phyloP scores from a whole-genome alignment of 306 rosid genomes.

The Cicer bijugum region DNA sequence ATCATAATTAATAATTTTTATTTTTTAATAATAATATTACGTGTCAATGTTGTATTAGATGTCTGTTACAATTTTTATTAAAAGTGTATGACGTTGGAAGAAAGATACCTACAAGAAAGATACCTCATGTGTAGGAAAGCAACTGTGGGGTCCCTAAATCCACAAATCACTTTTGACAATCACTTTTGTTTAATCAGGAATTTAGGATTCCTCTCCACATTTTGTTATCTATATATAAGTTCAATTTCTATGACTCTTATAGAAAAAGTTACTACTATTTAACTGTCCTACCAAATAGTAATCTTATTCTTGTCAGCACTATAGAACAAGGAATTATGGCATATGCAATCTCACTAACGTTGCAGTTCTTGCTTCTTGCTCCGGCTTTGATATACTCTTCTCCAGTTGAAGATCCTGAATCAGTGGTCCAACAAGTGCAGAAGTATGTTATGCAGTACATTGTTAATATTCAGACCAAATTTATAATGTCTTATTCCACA shows the following conservation, averaged over 20 bases:
- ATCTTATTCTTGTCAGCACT: constrained; percentile 8
- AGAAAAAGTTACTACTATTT: constrained; percentile 38
- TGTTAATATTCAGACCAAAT: neutral
- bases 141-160: constrained; percentile 17
- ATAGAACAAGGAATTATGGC: constrained; percentile 48
- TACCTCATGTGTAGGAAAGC: constrained; percentile 22
- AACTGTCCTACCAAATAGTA: constrained; percentile 18
- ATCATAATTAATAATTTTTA: no score
- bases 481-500: neutral
- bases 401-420: constrained; percentile 60
- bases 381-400: constrained; percentile 53
- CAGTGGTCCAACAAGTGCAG: constrained; percentile 63
- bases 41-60: no score
- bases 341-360: constrained; percentile 47
- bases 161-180: constrained; percentile 38
- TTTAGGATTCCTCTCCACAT: neutral
- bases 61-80: no score
- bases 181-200: constrained; percentile 38
- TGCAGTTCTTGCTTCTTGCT: constrained; percentile 47
- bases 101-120: constrained; percentile 27
- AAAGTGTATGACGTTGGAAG: constrained; percentile 19
- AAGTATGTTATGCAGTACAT: constrained; percentile 50
- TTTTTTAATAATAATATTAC: no score
- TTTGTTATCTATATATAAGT: constrained; percentile 52
- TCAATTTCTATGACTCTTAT: constrained; percentile 37